Base-by-base conservation (phyloP, 352 stramenopile species). In the Lagenidium sp. region DNA sequence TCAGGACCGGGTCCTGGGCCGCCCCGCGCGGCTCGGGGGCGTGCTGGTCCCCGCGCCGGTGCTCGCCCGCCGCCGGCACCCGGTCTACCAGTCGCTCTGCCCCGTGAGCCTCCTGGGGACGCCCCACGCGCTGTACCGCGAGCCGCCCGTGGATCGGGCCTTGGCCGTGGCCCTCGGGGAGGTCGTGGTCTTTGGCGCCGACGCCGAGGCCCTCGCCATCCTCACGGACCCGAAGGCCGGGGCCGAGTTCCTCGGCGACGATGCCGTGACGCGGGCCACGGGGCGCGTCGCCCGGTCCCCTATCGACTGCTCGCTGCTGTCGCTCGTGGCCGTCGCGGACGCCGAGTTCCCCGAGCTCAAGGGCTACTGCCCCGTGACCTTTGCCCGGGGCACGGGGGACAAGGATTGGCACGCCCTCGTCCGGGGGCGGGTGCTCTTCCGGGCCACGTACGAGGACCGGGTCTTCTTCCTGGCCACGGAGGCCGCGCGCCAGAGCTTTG, bases 311-410 rank as follows among this genome's bases (percentile, higher is more conserved):
- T 88, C 76, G n/a, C 37, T 85, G 11, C 12, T 85, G 26, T 85
- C 71, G 28, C 55, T 88, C 15, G 47, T 88, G 2, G 65, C 60
- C 0, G 73, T 85, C 6, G 40, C 62, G 7, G 74, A 85, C 37
- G 85, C 70, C 24, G 67, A 83, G 36, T 82, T 85, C 24, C 73
- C 73, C 0, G 76, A 88, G 42, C 49, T 85, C 36, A 82, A 80
- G 55, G 76, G 73, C 6, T 88, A 86, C 44, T 88, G 73, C 41
- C 72, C 76, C 6, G 76, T 88, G 19, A 85, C 70, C 3, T 85
- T 85, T 38, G 50, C 67, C 16, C 41, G 53, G 7, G 64, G 62
- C 23, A 44, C 35, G 1, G 55, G 50, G 12, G 49, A 65, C 5
- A 64, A 59, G 19, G 57, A 71, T 43, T 80, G 67, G 67, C 47